Evolutionary conservation across 2,329 filamentous ascomycete genomes (phyloP).

Genomic region (Thermothelomyces thermophilus): DNA sequence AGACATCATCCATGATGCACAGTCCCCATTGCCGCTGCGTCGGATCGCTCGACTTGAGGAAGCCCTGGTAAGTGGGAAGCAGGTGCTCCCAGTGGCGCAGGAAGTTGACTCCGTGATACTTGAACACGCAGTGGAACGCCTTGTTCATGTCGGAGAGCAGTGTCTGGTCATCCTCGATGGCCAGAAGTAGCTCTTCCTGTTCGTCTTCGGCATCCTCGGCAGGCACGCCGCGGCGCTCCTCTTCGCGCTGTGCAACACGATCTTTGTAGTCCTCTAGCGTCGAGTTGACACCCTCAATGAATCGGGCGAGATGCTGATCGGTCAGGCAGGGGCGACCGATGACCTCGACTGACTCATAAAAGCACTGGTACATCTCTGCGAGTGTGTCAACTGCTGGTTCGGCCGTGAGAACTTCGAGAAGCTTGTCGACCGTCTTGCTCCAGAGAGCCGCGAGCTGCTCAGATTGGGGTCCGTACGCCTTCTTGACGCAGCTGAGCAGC

Average conservation of each 20-base stretch:
- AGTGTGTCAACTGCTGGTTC: constrained; percentile 95
- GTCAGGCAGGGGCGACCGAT: constrained; percentile 79
- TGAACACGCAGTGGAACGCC: constrained; percentile 98
- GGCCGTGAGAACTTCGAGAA: constrained; percentile 86
- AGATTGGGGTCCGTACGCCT: constrained; percentile 75
- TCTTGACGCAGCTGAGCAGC: constrained; percentile 89
- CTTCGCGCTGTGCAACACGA: constrained; percentile 73
- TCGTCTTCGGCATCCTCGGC: constrained; percentile 84
- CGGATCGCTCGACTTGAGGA: constrained; percentile 72
- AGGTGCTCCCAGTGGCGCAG: constrained; percentile 82
- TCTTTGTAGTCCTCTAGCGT: constrained; percentile 90
- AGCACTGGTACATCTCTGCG: constrained; percentile 99
- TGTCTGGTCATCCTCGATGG: constrained; percentile 95
- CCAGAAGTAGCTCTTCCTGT: constrained; percentile 77
- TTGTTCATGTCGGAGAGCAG: constrained; percentile 99
- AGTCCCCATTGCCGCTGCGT: constrained; percentile 98
- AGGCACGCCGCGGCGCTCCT: constrained; percentile 67
- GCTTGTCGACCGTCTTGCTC: constrained; percentile 78
- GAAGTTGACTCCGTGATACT: constrained; percentile 83
- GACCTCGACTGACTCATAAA: constrained; percentile 96
- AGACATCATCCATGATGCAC: constrained; percentile 96
- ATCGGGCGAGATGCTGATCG: constrained; percentile 71
- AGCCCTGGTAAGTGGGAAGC: constrained; percentile 76
- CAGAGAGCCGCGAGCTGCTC: constrained; percentile 76
- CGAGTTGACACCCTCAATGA: constrained; percentile 78